Evolutionary conservation across 2,329 filamentous ascomycete genomes (phyloP), one percentile per base, ranked within the genome.

Genomic region (Neocatenulostroma microsporum): DNA sequence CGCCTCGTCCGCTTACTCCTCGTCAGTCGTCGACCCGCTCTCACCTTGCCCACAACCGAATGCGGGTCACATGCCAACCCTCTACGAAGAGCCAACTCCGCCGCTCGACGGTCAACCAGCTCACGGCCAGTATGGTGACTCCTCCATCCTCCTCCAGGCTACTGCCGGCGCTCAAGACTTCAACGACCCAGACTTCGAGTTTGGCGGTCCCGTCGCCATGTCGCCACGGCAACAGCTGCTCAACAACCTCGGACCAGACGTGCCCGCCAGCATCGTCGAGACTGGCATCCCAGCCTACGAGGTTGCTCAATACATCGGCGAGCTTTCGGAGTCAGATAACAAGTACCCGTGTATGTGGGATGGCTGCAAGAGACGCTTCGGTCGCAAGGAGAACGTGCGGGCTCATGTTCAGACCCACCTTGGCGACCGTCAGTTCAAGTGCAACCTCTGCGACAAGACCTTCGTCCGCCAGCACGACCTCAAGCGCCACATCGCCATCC

Each of bases 321-420:
- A 66, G 40, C 68, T 68, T 42, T 57, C 66, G 29, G 52, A 58
- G 4, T 49, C 50, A 12, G 64, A 59, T 35, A 60, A 62, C 45
- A 62, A 67, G 24, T 71, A 66, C 61, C 66, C 60, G 9, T 72
- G 68, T 50, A 55, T 70, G 12, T 71, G 61, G 50, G 68, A 85
- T 7, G 80, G 79, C 19, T 98, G 91, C 62, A 76, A 80, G 50
- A 94, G 94, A 62, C 77, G 80, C 36, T 96, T 98, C 57, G 89
- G 88, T n/a, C 78, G 91, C 50, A 94, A 95, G 61, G 91, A 98
- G 62, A 96, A 98, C 64, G 95, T 96, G 69, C 94, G 94, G 60
- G 94, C 88, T 1, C 91, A 98, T 60, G 85, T 98, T 11, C 91
- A 98, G 64, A 98, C 91, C 3, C 91, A 98, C 63, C 80, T 98